Evolutionary conservation across 2,329 filamentous ascomycete species (phyloP).

Genomic region (Calycina herbarum): DNA sequence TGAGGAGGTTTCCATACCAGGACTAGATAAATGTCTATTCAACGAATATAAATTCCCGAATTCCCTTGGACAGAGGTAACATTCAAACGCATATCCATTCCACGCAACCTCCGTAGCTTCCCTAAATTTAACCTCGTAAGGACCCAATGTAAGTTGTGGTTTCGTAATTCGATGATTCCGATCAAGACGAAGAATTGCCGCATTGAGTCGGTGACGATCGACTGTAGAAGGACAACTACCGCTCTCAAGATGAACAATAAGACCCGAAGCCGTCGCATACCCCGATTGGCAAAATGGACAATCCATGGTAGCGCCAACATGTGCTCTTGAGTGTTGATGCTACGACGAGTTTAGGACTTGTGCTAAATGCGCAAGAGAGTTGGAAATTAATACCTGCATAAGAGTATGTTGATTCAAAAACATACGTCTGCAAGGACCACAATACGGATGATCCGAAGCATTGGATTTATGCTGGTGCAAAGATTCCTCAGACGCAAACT

Average conservation of each 20-base stretch:
- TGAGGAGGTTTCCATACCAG: too few relatives aligned
- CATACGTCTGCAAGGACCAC: conserved; percentile 24
- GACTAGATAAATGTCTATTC: conserved; percentile 55
- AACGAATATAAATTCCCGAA: conserved; percentile 44
- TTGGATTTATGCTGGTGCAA: conserved; percentile 26
- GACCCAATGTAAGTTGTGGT: conserved; percentile 48
- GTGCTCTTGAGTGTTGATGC: conserved; percentile 55
- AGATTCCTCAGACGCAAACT: conserved; percentile 13
- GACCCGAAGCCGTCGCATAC: conserved; percentile 53
- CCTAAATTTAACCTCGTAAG: conserved; percentile 34
- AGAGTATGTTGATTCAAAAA: conserved; percentile 29
- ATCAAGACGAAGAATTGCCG: conserved; percentile 48
- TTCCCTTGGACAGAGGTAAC: conserved; percentile 51
- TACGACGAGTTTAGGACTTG: conserved; percentile 32
- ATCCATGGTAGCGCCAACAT: conserved; percentile 45
- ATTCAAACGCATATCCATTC: conserved; percentile 50
- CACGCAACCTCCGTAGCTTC: conserved; percentile 44
- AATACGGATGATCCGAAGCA: conserved; percentile 25
- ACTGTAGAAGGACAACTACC: conserved; percentile 49
- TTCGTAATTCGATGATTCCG: conserved; percentile 50
- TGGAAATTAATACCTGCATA: conserved; percentile 23
- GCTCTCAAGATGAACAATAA: conserved; percentile 60
- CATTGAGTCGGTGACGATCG: conserved; percentile 50
- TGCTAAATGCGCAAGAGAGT: not conserved
- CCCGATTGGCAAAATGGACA: conserved; percentile 56